Percentiles rank a stretch among this genome's conserved stretches.
These are phyloP conservation scores for Mortierella sp. DNA, from an alignment of 371 early-diverging fungal genomes.

Conservation along the genomic window DNA sequence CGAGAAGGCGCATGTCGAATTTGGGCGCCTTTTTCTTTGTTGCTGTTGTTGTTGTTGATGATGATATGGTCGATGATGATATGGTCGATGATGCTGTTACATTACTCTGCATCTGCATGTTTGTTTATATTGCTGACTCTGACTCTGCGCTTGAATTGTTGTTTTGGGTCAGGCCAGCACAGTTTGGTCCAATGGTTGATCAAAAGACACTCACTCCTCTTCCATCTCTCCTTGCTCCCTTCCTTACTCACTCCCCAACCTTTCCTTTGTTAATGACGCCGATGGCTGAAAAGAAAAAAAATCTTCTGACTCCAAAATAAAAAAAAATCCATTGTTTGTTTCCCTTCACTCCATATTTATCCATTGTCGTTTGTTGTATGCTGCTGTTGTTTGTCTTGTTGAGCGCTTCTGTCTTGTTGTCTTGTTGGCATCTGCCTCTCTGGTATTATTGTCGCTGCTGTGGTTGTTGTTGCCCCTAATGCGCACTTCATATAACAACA, in stretches of 20 bases:
- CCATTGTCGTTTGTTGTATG: neutral
- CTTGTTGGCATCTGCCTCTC: neutral
- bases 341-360: conserved; percentile 2
- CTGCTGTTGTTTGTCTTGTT: neutral
- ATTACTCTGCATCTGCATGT: conserved; percentile 2
- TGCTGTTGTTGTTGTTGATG: too few relatives aligned
- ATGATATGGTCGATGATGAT: neutral
- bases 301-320: conserved; percentile 13
- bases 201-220: conserved; percentile 8
- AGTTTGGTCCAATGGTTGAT: conserved; percentile 9
- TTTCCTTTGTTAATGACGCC: conserved; percentile 10
- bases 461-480: neutral
- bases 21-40: neutral
- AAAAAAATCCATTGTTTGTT: neutral
- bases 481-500: neutral
- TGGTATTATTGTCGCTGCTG: neutral
- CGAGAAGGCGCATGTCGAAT: neutral
- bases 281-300: neutral
- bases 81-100: neutral
- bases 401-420: neutral
- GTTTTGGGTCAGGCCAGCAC: neutral
- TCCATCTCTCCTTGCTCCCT: neutral
- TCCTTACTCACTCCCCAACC: conserved; percentile 4
- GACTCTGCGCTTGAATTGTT: neutral
- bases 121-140: conserved; percentile 4